Conservation (phyloP, 1,284 basidiomycete species). For the Blastosporella zonata region DNA sequence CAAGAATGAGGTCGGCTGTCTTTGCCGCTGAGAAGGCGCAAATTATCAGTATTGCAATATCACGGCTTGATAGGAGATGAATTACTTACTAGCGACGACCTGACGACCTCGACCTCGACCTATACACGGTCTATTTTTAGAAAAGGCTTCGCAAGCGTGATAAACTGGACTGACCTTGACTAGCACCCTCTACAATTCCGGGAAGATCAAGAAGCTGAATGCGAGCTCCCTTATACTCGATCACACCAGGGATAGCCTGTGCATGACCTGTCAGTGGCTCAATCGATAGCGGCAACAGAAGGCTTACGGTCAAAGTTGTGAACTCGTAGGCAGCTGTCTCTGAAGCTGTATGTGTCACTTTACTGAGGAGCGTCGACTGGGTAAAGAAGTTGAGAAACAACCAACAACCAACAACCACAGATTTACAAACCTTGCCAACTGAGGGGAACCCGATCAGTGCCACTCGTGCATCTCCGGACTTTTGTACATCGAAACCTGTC, state of each 20-base stretch:
- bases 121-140: constrained; percentile 19
- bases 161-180: constrained; percentile 54
- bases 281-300: constrained; percentile 4
- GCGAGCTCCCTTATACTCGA: constrained; percentile 90
- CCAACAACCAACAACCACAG: background rate
- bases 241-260: constrained; percentile 90
- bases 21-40: constrained; percentile 77
- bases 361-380: constrained; percentile 88
- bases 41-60: constrained; percentile 5
- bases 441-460: constrained; percentile 94
- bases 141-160: background rate
- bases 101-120: constrained; percentile 93
- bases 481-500: constrained; percentile 91
- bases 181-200: constrained; percentile 97
- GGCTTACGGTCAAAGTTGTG: constrained; percentile 79
- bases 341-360: constrained; percentile 88
- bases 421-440: constrained; percentile 73
- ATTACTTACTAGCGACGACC: constrained; percentile 76
- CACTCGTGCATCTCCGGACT: constrained; percentile 91
- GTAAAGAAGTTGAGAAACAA: constrained; percentile 2
- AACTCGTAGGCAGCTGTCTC: constrained; percentile 95
- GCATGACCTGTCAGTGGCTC: background rate
- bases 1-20: constrained; percentile 92
- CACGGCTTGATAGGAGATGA: constrained; percentile 1
- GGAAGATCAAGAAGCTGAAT: constrained; percentile 95